Conservation (phyloP, 371 early-diverging fungal genomes). For the Apophysomyces sp. region DNA sequence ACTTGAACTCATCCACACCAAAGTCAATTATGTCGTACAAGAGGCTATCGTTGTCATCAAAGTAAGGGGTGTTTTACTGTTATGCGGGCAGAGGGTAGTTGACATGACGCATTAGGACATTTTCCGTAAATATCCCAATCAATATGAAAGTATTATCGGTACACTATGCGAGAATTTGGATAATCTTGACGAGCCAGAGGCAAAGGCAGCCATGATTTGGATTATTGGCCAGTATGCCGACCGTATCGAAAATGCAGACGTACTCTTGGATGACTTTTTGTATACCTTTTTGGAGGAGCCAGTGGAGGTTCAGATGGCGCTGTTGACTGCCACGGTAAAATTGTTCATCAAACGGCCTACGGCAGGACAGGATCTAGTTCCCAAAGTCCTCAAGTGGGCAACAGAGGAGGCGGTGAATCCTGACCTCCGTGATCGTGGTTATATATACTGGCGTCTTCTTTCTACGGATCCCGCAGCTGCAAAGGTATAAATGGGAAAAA, state of each 20-base stretch:
- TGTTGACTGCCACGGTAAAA: slow-evolving; percentile 95
- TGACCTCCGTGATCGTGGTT: slow-evolving; percentile 96
- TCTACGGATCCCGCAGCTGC: slow-evolving; percentile 86
- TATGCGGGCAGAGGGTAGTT: not conserved
- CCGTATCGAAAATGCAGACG: slow-evolving; percentile 83
- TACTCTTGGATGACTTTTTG: slow-evolving; percentile 72
- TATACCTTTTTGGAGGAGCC: slow-evolving; percentile 78
- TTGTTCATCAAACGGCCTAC: slow-evolving; percentile 91
- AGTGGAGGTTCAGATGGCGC: slow-evolving; percentile 85
- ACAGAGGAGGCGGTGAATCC: slow-evolving; percentile 95
- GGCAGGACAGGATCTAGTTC: slow-evolving; percentile 86
- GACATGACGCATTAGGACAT: slow-evolving; percentile 62
- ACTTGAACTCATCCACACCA: slow-evolving; percentile 87
- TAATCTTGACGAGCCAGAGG: slow-evolving; percentile 88
- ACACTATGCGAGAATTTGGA: slow-evolving; percentile 90
- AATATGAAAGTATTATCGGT: slow-evolving; percentile 86
- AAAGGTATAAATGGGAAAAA: slow-evolving; percentile 35
- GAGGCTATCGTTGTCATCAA: slow-evolving; percentile 91
- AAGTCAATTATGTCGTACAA: slow-evolving; percentile 91
- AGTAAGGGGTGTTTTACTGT: slow-evolving; percentile 31
- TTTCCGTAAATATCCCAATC: slow-evolving; percentile 90
- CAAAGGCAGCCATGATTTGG: slow-evolving; percentile 93
- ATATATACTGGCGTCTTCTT: slow-evolving; percentile 95
- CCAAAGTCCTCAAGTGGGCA: slow-evolving; percentile 88
- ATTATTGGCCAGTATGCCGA: slow-evolving; percentile 97